A percentile compares a stretch with the other conserved stretches of the same genome.
These are phyloP conservation scores for Melastoma candidum DNA, from an alignment of 441 rosid species.

Conservation along the genomic window DNA sequence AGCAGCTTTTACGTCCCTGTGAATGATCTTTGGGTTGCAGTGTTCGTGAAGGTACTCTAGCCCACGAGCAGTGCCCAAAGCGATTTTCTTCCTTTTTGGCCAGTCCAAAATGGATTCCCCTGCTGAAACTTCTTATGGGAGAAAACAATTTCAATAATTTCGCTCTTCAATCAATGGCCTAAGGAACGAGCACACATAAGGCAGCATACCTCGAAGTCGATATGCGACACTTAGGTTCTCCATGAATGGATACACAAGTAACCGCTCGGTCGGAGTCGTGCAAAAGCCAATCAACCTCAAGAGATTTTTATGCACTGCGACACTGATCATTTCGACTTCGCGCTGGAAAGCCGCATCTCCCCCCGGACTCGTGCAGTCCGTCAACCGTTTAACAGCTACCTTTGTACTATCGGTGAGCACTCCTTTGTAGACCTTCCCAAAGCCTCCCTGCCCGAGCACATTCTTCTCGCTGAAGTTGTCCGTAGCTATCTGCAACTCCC, in stretches of 20 bases:
- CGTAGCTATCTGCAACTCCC: constrained; percentile 88
- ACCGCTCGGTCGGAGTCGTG: constrained; percentile 82
- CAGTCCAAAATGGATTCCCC: constrained; percentile 67
- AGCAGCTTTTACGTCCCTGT: constrained; percentile 93
- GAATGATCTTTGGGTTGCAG: constrained; percentile 93
- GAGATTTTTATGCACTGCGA: constrained; percentile 85
- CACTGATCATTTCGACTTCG: constrained; percentile 93
- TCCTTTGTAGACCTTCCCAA: constrained; percentile 93
- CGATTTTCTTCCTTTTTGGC: constrained; percentile 68
- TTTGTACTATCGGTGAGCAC: constrained; percentile 64
- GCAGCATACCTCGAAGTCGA: constrained; percentile 57
- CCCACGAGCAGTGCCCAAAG: constrained; percentile 87
- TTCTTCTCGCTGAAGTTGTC: constrained; percentile 75
- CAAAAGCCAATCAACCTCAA: constrained; percentile 85
- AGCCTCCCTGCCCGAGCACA: constrained; percentile 94
- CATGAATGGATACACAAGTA: constrained; percentile 89
- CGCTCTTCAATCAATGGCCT: background rate
- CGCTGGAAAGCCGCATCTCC: constrained; percentile 93
- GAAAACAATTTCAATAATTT: background rate
- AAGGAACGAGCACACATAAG: too few relatives aligned
- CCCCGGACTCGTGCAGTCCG: constrained; percentile 82
- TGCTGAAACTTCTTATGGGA: constrained; percentile 49
- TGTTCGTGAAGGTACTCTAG: constrained; percentile 92
- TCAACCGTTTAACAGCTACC: constrained; percentile 78
- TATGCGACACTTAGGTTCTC: constrained; percentile 86